Evolutionary conservation across 495 filamentous ascomycete genomes (phyloP).

Genomic region (Trichoderma reesei): DNA sequence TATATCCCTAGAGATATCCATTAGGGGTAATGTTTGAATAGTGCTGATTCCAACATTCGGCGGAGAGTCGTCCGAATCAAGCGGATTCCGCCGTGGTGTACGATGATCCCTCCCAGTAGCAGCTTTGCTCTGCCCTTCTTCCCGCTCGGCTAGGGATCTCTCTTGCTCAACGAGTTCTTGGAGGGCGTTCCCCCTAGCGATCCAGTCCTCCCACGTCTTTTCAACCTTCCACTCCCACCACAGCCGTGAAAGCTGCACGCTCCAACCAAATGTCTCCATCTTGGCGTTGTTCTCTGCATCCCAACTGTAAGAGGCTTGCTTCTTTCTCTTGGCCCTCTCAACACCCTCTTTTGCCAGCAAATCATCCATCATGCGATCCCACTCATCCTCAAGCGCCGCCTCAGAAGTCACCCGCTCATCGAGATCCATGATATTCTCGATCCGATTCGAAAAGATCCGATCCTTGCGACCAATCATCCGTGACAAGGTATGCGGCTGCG

Average conservation of each 20-base stretch:
- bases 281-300: background rate
- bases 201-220: conserved; percentile 16
- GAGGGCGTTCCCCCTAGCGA: conserved; percentile 32
- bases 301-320: background rate
- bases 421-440: conserved; percentile 12
- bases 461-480: conserved; percentile 44
- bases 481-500: conserved; percentile 48
- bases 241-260: background rate
- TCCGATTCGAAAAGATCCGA: conserved; percentile 27
- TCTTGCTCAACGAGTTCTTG: conserved; percentile 34
- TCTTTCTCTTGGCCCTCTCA: background rate
- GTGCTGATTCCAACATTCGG: background rate
- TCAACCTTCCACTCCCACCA: conserved; percentile 7
- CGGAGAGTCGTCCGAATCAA: background rate
- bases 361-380: conserved; percentile 43
- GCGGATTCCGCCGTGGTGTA: background rate
- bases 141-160: conserved; percentile 25
- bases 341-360: background rate
- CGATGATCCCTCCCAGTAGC: background rate
- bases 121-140: conserved; percentile 15
- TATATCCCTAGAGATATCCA: background rate
- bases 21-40: background rate
- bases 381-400: conserved; percentile 48
- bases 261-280: conserved; percentile 6
- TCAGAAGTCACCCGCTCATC: conserved; percentile 26